phyloP scores from a whole-genome alignment of 108 stramenopile genomes.

The Cyclotella cryptica region DNA sequence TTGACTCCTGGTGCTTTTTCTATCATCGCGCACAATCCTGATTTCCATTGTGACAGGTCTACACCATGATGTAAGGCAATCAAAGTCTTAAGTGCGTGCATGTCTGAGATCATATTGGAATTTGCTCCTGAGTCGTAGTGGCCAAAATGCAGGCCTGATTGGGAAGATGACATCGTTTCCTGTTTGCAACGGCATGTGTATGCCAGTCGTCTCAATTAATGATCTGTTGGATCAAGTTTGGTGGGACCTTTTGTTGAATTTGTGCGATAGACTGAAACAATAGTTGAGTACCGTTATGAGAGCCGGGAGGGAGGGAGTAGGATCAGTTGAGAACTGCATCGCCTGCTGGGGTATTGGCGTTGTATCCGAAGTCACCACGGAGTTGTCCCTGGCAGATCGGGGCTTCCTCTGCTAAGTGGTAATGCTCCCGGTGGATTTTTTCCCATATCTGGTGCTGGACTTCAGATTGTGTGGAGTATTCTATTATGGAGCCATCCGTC shows the following conservation, averaged over 20 bases:
- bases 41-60: slow-evolving; percentile 8
- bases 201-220: background rate
- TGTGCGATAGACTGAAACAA: background rate
- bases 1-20: slow-evolving; percentile 8
- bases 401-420: too few species aligned
- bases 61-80: slow-evolving; percentile 6
- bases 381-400: too few species aligned
- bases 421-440: too few species aligned
- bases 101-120: too few species aligned
- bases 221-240: background rate
- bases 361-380: too few species aligned
- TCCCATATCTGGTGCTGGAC: background rate
- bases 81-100: background rate
- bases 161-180: slow-evolving; percentile 17
- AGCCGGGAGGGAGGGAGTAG: background rate
- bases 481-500: background rate
- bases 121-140: background rate
- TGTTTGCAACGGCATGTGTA: background rate
- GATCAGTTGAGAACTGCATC: background rate
- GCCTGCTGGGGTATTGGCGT: too few species aligned
- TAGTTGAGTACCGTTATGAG: background rate
- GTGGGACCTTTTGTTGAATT: background rate
- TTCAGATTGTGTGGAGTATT: background rate
- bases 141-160: slow-evolving; percentile 18
- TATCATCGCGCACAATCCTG: too few species aligned